Evolutionary conservation across 306 rosid genomes (phyloP), one percentile per base, ranked within the genome.

Genomic region (Pterocarpus santalinus): DNA sequence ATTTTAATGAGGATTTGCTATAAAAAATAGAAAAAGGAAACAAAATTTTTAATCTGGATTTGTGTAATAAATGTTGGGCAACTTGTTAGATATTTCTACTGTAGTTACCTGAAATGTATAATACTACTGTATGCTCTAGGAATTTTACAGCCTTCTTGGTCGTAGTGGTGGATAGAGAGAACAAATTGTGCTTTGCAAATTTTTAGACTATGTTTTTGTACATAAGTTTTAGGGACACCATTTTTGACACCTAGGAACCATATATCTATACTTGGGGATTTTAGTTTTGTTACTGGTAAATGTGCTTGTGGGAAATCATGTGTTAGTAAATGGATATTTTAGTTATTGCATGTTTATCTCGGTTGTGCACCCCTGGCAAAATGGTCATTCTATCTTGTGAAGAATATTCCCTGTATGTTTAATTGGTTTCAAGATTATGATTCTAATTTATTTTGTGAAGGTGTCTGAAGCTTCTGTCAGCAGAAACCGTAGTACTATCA

Each of bases 391-490:
- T 64, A 39, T 56, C 28, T 77, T 34, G 55, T 36, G 73, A 38
- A 49, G 46, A 39, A 34, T 43, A 53, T 57, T 70, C 22, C 71
- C 35, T 62, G 57, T 10, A 75, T 79, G 65, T 36, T 63, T 75
- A 41, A 35, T 85, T 64, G 77, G 57, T 67, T 81, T 77, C 68
- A 69, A 35, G 69, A 81, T 70, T 61, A 61, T 67, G 78, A 75
- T 82, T 81, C 69, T 74, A 60, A 43, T 81, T 44, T 63, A 72
- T 61, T 52, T 80, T 81, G 30, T 76, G 58, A 85, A 96, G 99
- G 97, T 96, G 58, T 93, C 98, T 47, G 99, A 96, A 86, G 99
- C 99, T 63, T 96, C 99, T 79, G 97, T 96, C 44, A 93, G 97
- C 87, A 89, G 99, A 88, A 96, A 96, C 73, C 97, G 99, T 58